These are phyloP conservation scores for Penicillium goetzii DNA, from an alignment of 495 filamentous ascomycete genomes.

Conservation along the genomic window DNA sequence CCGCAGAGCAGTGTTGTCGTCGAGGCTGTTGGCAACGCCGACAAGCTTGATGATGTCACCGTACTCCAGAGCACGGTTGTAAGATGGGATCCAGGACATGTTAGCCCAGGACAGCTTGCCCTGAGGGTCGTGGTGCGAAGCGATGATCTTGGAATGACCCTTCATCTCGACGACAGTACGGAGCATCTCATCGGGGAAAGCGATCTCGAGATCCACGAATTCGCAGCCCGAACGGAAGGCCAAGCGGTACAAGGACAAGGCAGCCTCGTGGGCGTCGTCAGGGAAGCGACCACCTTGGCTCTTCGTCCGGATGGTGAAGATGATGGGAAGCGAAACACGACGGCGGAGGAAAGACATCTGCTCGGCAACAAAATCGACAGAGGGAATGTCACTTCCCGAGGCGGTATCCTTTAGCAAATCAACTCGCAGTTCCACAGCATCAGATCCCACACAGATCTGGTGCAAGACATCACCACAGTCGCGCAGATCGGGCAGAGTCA, in stretches of 20 bases:
- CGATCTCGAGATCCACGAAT: conserved; percentile 92
- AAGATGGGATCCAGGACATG: conserved; percentile 83
- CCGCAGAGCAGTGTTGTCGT: conserved; percentile 84
- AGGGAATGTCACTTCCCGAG: conserved; percentile 59
- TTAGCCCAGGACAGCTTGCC: conserved; percentile 83
- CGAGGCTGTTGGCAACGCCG: conserved; percentile 72
- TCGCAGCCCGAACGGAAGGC: conserved; percentile 85
- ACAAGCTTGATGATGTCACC: conserved; percentile 96
- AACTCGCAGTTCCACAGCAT: conserved; percentile 93
- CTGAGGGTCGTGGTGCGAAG: conserved; percentile 90
- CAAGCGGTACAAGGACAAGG: conserved; percentile 71
- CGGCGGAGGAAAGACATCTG: conserved; percentile 82
- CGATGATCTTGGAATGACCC: conserved; percentile 80
- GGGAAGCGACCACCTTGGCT: conserved; percentile 90
- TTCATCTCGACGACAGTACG: conserved; percentile 67
- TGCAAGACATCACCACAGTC: conserved; percentile 64
- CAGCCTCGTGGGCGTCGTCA: conserved; percentile 70
- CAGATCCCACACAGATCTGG: conserved; percentile 79
- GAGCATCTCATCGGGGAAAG: conserved; percentile 75
- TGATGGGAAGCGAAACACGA: conserved; percentile 76
- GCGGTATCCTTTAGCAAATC: conserved; percentile 82
- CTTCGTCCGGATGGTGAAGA: conserved; percentile 89
- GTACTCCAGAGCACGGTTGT: conserved; percentile 82
- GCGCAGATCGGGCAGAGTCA: conserved; percentile 78
- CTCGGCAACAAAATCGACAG: conserved; percentile 73